A percentile compares a stretch with the other conserved stretches of the same genome.
Evolutionary conservation across 2,329 filamentous ascomycete species (phyloP).

Genomic region (Lachnellula suecica): DNA sequence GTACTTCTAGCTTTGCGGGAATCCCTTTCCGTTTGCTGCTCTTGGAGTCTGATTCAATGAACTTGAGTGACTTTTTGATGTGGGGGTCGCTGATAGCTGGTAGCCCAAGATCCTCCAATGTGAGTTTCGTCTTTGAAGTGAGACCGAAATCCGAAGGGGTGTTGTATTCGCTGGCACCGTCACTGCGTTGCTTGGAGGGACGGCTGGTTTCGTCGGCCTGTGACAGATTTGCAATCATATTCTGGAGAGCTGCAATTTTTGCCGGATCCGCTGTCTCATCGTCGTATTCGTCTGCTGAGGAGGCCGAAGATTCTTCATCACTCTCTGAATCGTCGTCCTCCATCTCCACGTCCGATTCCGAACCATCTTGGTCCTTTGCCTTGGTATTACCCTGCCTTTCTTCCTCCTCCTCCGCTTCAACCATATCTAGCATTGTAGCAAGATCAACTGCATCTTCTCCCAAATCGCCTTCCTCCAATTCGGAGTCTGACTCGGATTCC

Average conservation of each 20-base stretch:
- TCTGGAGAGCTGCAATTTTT: conserved; percentile 64
- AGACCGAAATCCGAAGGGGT: conserved; percentile 60
- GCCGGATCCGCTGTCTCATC: conserved; percentile 40
- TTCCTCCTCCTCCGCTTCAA: conserved; percentile 66
- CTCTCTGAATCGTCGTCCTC: conserved; percentile 48
- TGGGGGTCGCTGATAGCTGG: conserved; percentile 70
- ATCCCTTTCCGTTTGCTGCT: conserved; percentile 51
- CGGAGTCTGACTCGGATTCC: conserved; percentile 38
- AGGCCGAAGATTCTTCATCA: conserved; percentile 53
- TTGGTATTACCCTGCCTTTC: conserved; percentile 35
- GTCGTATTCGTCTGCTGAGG: conserved; percentile 43
- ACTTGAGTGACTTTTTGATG: conserved; percentile 77
- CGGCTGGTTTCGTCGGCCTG: conserved; percentile 29
- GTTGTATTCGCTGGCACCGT: conserved; percentile 57
- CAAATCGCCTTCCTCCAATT: conserved; percentile 69
- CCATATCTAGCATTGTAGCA: conserved; percentile 32
- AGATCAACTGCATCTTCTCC: conserved; percentile 43
- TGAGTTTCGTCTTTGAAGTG: conserved; percentile 47
- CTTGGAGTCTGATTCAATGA: conserved; percentile 65
- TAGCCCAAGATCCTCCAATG: conserved; percentile 72
- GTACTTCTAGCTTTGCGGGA: conserved; percentile 74
- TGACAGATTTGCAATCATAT: conserved; percentile 66
- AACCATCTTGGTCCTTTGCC: conserved; percentile 41
- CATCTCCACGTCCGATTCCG: conserved; percentile 43
- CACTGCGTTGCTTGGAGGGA: conserved; percentile 31